Base-by-base conservation (phyloP, 2,329 filamentous ascomycete genomes). In the Magnaporthales sp. region DNA sequence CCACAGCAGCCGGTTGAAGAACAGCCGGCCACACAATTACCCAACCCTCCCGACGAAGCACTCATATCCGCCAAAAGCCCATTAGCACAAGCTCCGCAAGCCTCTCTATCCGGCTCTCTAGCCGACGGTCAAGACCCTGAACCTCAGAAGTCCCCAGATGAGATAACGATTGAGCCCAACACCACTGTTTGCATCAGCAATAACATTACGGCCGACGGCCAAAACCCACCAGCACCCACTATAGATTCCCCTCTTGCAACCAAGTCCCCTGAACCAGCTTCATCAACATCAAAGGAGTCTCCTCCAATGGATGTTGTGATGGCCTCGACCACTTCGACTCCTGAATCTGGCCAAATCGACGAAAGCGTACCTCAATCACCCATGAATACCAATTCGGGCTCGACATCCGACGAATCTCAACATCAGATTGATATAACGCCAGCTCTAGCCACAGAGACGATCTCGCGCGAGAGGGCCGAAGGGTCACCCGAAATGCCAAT, bases 401-500 rank as follows among this genome's bases (percentile, higher is more conserved):
- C 56, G 8, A 27, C 13, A 26, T 60, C 56, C 24, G 24, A 60
- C 13, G 56, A 60, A 8, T 60, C 56, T 27, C 22, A 60, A 19
- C 22, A 8, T 27, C 10, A 26, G 1, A 13, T 27, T 6, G 56
- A 60, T 10, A 60, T 13, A 24, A 27, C 22, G 2, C 56, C 56
- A 26, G 56, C 56, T 24, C 56, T 13, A 27, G 56, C 56, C 15
- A 26, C 26, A 27, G 26, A 60, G 11, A 60, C 13, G 26, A 60
- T 60, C 56, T 60, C 56, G 5, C 4, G 24, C 29, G 68, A 69
- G 66, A 67, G 69, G 54, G 56, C 60, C 31, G 58, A 32, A 22
- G 63, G 68, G 4, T 68, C 67, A 30, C 70, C 73, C 10, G 58
- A 72, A 24, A 71, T 71, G 13, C 70, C 73, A 27, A 73, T 76